phyloP scores from a whole-genome alignment of 805 yeast genomes.

The Kluyveromyces dobzhanskii region DNA sequence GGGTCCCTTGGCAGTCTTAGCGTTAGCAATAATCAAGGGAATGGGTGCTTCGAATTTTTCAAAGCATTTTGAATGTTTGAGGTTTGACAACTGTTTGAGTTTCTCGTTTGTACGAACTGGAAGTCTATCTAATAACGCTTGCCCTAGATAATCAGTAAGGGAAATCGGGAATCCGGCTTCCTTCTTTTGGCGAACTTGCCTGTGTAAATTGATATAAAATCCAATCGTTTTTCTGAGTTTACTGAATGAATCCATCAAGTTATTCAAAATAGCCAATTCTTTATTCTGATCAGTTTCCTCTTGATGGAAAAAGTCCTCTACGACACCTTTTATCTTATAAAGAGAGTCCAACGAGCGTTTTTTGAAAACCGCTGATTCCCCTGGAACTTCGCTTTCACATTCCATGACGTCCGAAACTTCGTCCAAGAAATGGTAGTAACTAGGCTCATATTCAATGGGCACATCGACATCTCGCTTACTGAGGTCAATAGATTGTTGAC shows the following conservation, averaged over 20 bases:
- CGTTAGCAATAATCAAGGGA: constrained; percentile 39
- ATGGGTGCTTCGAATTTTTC: constrained; percentile 35
- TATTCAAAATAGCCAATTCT: constrained; percentile 5
- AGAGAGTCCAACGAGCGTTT: constrained; percentile 13
- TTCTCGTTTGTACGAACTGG: constrained; percentile 2
- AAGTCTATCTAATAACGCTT: constrained; percentile 41
- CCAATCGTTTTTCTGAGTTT: constrained; percentile 30
- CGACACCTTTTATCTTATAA: constrained; percentile 10
- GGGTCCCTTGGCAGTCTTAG: constrained; percentile 35
- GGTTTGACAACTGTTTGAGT: constrained; percentile 29
- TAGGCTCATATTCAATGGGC: background rate
- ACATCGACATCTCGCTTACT: background rate
- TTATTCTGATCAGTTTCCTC: constrained; percentile 16
- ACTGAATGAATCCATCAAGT: constrained; percentile 19
- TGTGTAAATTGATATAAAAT: constrained; percentile 46
- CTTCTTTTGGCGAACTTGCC: constrained; percentile 45
- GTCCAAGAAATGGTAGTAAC: background rate
- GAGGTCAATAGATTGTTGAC: background rate
- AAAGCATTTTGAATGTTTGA: constrained; percentile 35
- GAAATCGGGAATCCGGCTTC: constrained; percentile 46
- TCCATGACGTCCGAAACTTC: background rate
- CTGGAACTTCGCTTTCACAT: constrained; percentile 5
- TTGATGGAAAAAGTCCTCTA: constrained; percentile 9
- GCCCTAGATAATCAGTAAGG: constrained; percentile 63
- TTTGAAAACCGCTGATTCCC: background rate